Evolutionary conservation across 1,139 yeast species (phyloP).

Genomic region (Candida sp.): DNA sequence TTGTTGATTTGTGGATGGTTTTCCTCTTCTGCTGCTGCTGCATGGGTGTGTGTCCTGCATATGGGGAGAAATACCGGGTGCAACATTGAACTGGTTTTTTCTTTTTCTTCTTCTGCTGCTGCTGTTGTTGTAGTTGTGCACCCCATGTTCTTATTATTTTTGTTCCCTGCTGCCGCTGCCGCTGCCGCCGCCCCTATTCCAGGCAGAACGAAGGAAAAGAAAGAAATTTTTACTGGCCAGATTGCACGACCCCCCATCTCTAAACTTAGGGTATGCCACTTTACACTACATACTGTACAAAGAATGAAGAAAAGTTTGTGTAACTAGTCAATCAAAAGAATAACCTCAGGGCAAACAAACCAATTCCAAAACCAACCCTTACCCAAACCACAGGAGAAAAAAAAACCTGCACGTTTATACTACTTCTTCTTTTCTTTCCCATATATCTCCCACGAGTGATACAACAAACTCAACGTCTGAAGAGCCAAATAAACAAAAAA

Average conservation of each 20-base stretch:
- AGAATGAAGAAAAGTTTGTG: background rate
- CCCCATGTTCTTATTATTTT: background rate
- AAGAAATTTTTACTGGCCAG: background rate
- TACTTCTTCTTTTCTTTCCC: background rate
- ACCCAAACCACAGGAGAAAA: background rate
- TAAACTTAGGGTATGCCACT: background rate
- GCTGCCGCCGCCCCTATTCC: background rate
- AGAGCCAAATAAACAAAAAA: background rate
- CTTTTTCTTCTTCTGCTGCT: no score
- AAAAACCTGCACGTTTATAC: background rate
- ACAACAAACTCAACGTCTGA: background rate
- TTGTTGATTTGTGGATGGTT: no score
- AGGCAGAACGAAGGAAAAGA: background rate
- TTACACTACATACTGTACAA: no score
- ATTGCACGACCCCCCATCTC: conserved; percentile 1
- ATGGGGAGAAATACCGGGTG: no score
- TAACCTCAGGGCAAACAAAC: background rate
- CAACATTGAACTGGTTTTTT: background rate
- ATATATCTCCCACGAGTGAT: background rate
- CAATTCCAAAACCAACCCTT: background rate
- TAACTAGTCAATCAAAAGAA: background rate
- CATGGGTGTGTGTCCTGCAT: no score
- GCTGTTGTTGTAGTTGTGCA: background rate
- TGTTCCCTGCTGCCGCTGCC: background rate
- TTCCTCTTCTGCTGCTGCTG: no score